phyloP scores from a whole-genome alignment of 768 basidiomycete genomes.

The Amanita inopinata region DNA sequence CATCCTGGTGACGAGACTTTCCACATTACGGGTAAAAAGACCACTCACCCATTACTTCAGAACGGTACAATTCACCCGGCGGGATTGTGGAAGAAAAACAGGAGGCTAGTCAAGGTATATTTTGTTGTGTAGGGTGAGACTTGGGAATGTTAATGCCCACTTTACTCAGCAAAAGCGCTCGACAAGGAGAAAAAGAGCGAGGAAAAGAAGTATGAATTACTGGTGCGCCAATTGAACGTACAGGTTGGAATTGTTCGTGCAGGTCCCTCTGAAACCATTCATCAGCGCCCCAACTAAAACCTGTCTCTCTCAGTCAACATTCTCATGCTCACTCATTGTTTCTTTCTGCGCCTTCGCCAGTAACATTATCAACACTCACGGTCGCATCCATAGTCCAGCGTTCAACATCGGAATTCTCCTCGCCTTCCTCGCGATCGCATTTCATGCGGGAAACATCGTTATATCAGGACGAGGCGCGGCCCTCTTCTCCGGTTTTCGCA shows the following conservation, averaged over 20 bases:
- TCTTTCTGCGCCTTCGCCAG: not conserved
- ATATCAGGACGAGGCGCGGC: constrained; percentile 1
- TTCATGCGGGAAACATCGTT: constrained; percentile 4
- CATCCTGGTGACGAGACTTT: no score
- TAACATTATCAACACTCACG: not conserved
- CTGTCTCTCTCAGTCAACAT: constrained; percentile 3
- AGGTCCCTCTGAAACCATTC: no score
- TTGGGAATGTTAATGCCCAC: no score
- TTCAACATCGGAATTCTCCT: not conserved
- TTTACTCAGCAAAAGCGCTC: no score
- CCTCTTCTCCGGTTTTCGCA: not conserved
- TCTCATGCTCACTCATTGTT: constrained; percentile 2
- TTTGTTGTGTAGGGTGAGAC: no score
- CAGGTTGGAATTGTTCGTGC: not conserved
- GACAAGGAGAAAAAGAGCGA: no score
- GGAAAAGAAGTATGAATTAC: not conserved
- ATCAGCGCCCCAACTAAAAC: not conserved
- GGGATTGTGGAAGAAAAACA: no score
- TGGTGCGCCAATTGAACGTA: constrained; percentile 1
- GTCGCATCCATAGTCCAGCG: not conserved
- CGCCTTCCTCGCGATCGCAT: constrained; percentile 3
- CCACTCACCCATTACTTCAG: no score
- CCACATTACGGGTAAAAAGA: no score
- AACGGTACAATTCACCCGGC: no score
- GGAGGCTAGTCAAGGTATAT: no score